These are phyloP conservation scores for Syzygium aromaticum DNA, from an alignment of 345 rosid species.

Conservation along the genomic window DNA sequence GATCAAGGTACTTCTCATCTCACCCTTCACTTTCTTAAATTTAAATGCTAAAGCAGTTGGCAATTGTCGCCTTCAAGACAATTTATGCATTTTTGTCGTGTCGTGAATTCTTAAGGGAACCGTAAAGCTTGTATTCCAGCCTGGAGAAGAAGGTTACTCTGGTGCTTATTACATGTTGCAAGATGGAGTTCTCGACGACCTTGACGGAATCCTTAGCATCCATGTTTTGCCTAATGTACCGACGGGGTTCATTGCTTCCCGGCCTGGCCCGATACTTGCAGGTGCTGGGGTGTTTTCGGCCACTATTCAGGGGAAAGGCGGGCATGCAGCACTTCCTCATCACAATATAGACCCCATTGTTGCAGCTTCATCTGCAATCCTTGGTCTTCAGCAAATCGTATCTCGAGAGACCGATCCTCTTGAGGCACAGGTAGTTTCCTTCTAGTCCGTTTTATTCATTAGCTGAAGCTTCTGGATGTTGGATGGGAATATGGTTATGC, in stretches of 20 bases:
- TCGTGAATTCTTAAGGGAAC: conserved; percentile 38
- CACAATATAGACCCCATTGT: conserved; percentile 49
- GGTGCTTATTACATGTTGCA: conserved; percentile 66
- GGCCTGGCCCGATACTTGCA: conserved; percentile 55
- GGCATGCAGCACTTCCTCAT: conserved; percentile 54
- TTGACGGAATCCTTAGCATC: conserved; percentile 42
- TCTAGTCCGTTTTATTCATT: background rate
- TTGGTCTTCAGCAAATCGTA: conserved; percentile 65
- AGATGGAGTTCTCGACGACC: conserved; percentile 45
- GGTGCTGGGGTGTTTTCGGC: conserved; percentile 49
- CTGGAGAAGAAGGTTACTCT: conserved; percentile 65
- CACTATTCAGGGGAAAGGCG: conserved; percentile 49
- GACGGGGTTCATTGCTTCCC: conserved; percentile 39
- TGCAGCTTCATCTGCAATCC: conserved; percentile 50
- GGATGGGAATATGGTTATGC: background rate
- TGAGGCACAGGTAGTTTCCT: conserved; percentile 39
- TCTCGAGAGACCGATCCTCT: conserved; percentile 68
- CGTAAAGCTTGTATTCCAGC: conserved; percentile 72
- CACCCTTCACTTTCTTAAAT: background rate
- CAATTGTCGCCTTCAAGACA: background rate
- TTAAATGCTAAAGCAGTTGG: background rate
- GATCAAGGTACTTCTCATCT: conserved; percentile 32
- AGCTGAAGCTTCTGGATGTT: background rate
- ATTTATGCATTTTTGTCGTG: background rate
- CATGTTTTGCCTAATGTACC: conserved; percentile 52